Evolutionary conservation across 768 basidiomycete genomes (phyloP), one percentile per base, ranked within the genome.

Genomic region (Tulasnella sp.): DNA sequence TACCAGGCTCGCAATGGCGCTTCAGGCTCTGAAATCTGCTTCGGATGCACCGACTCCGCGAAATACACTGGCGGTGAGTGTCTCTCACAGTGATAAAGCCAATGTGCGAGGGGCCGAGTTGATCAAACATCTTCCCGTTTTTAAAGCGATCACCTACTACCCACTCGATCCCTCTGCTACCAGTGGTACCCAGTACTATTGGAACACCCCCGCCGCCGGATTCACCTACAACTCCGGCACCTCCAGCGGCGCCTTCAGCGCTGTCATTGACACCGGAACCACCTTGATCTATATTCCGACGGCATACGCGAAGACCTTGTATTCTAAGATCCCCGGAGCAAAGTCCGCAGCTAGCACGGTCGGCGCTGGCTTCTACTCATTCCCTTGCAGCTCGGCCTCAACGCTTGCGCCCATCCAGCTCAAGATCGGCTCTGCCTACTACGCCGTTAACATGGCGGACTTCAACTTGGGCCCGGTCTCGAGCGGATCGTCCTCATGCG

Each of bases 261-360:
- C 57, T n/a, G 49, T 59, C 46, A 51, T 59, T 22, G 57, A 59
- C 34, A 24, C 46, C 4, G 57, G 57, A 24, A 59, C 57, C 9
- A 49, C 57, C 29, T 31, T 50, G 27, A 42, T 59, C 30, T 19
- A 19, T 22, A 49, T 29, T 19, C 46, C 46, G 21, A 22, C 48
- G 2, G 30, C 57, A 27, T 29, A 29, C 22, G 55, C 41, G 5
- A 49, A 49, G 17, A 34, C 49, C 46, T 49, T 59, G 30, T 59
- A 59, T 27, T 9, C 57, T 7, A 48, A 22, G 25, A 31, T 59
- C 38, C 49, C 57, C 22, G 57, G 57, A 10, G 57, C 57, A n/a
- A 50, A 49, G 57, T 29, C 46, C 9, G 57, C 46, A 22, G 15
- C 30, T 29, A 31, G 24, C 31, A 22, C 17, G 7, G 29, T 59